phyloP scores from a whole-genome alignment of 192 early-diverging fungal species.

The Podila verticillata region DNA sequence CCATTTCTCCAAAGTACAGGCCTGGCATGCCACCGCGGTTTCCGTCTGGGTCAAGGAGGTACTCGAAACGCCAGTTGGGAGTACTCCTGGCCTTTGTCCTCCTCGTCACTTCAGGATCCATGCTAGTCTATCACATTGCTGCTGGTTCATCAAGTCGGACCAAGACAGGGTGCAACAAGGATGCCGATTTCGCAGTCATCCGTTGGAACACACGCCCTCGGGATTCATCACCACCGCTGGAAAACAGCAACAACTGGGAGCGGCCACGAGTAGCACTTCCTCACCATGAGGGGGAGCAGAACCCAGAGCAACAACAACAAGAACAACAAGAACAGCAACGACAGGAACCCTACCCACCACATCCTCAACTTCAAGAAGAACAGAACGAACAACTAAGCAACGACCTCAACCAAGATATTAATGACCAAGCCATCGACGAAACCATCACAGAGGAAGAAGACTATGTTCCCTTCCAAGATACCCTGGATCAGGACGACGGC shows the following conservation, averaged over 20 bases:
- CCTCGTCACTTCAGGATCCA: conserved; percentile 30
- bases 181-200: conserved; percentile 41
- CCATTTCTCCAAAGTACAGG: conserved; percentile 44
- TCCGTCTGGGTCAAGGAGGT: conserved; percentile 11
- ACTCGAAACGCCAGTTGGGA: conserved; percentile 24
- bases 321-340: conserved; percentile 2
- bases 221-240: too few relatives aligned
- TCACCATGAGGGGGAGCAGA: neutral
- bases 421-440: conserved; percentile 4
- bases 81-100: conserved; percentile 32
- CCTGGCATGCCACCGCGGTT: conserved; percentile 19
- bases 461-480: conserved; percentile 27
- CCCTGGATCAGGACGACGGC: conserved; percentile 16
- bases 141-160: conserved; percentile 6
- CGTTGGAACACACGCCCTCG: conserved; percentile 22
- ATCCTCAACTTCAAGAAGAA: neutral
- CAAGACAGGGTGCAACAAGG: conserved; percentile 23
- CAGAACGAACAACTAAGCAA: neutral
- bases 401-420: conserved; percentile 2
- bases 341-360: neutral
- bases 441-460: conserved; percentile 19
- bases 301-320: conserved; percentile 1
- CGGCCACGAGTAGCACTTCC: neutral
- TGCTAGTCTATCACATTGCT: conserved; percentile 39
- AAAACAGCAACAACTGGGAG: neutral